These are phyloP conservation scores for Bretschneidera sinensis DNA, from an alignment of 345 rosid genomes.

Conservation along the genomic window DNA sequence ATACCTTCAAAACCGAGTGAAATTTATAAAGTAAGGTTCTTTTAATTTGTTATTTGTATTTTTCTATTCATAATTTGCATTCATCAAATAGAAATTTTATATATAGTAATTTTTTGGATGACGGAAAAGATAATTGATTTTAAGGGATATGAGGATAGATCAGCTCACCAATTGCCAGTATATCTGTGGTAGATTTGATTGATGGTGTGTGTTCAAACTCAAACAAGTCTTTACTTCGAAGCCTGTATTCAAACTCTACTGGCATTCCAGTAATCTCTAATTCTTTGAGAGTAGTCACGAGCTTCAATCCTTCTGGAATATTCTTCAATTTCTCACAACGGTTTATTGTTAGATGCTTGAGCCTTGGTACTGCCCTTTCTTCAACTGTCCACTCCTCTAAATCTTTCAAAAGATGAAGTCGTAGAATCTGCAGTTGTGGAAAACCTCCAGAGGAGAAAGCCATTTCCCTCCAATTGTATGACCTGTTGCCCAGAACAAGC, in stretches of 20 bases:
- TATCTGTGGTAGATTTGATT: neutral
- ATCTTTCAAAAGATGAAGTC: constrained; percentile 12
- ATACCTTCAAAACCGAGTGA: too few species aligned
- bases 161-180: neutral
- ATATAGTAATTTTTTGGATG: too few species aligned
- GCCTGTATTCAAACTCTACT: constrained; percentile 11
- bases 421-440: constrained; percentile 13
- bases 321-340: constrained; percentile 6
- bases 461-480: constrained; percentile 9
- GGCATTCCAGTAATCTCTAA: constrained; percentile 20
- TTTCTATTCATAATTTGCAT: too few species aligned
- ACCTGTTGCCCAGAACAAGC: constrained; percentile 16
- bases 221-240: too few species aligned
- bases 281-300: constrained; percentile 13
- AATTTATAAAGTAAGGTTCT: too few species aligned
- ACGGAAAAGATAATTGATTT: too few species aligned
- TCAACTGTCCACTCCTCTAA: constrained; percentile 13
- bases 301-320: constrained; percentile 16
- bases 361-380: constrained; percentile 11
- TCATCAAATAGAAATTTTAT: too few species aligned
- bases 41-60: too few species aligned
- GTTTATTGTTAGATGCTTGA: constrained; percentile 12
- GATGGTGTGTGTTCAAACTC: neutral
- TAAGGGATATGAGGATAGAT: too few species aligned
- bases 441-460: constrained; percentile 7